Percentiles rank a stretch among this genome's conserved stretches.
These are phyloP conservation scores for Trichophyton verrucosum DNA, from an alignment of 2,329 filamentous ascomycete genomes.

Conservation along the genomic window DNA sequence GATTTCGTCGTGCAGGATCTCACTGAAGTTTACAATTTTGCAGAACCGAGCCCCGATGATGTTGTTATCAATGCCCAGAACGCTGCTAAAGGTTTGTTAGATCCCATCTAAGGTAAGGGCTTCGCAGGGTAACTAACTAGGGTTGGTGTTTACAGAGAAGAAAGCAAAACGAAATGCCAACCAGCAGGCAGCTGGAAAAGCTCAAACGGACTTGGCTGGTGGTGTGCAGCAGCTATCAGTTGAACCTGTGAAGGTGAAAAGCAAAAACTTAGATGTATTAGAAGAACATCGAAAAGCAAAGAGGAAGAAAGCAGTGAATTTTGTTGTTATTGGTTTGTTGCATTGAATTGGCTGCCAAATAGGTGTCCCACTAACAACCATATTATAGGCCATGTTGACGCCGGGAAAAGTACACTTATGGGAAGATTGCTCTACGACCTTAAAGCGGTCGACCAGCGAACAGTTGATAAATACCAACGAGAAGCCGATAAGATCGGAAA, in stretches of 20 bases:
- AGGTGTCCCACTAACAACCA: background rate
- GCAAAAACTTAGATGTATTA: constrained; percentile 74
- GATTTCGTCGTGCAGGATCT: constrained; percentile 27
- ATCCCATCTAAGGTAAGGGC: background rate
- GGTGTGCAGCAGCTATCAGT: constrained; percentile 39
- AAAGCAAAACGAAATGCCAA: constrained; percentile 32
- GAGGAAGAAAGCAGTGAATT: constrained; percentile 71
- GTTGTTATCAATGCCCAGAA: constrained; percentile 72
- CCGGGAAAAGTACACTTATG: constrained; percentile 96
- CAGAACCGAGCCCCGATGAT: constrained; percentile 83
- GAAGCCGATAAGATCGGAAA: constrained; percentile 90
- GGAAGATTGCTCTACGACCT: constrained; percentile 82
- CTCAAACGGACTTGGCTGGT: constrained; percentile 34
- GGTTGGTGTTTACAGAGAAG: constrained; percentile 27
- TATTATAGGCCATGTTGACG: constrained; percentile 73
- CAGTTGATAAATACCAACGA: constrained; percentile 73
- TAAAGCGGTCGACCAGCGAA: constrained; percentile 74
- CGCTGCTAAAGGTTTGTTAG: constrained; percentile 58
- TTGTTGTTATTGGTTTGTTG: constrained; percentile 70
- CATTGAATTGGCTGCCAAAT: background rate
- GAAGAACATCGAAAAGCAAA: constrained; percentile 64
- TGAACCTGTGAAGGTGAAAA: constrained; percentile 44
- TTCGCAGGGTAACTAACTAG: constrained; percentile 22
- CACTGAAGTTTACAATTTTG: constrained; percentile 49
- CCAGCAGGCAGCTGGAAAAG: constrained; percentile 25